Conservation (phyloP, 306 rosid genomes). For the Medicago arabica region DNA sequence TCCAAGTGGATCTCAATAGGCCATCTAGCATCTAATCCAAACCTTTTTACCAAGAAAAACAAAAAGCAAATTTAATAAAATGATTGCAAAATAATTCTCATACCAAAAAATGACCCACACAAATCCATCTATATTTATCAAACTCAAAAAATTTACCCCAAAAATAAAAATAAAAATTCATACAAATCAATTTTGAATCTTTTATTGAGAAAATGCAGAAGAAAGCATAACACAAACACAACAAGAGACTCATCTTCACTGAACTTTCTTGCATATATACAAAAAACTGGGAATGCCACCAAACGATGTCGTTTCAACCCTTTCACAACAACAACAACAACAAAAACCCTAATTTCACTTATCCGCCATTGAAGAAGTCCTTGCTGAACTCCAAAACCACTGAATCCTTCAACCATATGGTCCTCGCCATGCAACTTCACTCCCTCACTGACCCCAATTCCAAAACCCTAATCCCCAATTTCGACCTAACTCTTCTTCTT, state of each 20-base stretch:
- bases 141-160: too few species aligned
- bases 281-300: neutral
- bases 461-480: conserved; percentile 40
- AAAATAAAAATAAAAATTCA: neutral
- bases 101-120: neutral
- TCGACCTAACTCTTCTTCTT: conserved; percentile 34
- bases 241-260: neutral
- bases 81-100: neutral
- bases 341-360: conserved; percentile 23
- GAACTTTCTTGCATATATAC: neutral
- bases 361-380: conserved; percentile 32
- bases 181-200: neutral
- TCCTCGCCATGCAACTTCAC: conserved; percentile 38
- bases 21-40: neutral
- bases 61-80: neutral
- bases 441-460: conserved; percentile 39
- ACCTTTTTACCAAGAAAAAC: neutral
- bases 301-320: conserved; percentile 37
- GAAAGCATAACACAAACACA: neutral
- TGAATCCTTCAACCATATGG: conserved; percentile 27
- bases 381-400: conserved; percentile 22
- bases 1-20: neutral
- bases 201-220: conserved; percentile 22
- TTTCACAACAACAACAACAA: neutral
- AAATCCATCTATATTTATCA: neutral